Evolutionary conservation across 2,329 filamentous ascomycete species (phyloP), one percentile per base, ranked within the genome.

Genomic region (Shiraia bambusicola): DNA sequence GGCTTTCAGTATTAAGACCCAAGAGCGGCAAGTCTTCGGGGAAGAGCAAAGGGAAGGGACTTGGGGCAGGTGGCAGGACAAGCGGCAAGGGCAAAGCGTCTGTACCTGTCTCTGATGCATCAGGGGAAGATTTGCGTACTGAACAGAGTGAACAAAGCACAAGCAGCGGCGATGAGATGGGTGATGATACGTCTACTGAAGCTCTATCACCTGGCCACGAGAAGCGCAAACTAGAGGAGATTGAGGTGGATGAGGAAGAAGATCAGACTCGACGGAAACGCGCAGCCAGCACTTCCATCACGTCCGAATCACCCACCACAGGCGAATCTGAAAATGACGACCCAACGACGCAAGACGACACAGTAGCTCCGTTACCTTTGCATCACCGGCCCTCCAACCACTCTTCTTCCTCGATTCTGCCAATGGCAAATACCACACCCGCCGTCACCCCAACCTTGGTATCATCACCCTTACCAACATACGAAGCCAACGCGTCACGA

Each of bases 401-500:
- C 16, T 35, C 30, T 27, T 14, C 27, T 24, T 3, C 33, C 14
- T 9, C 47, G 42, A 32, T 14, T 34, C 26, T 25, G 4, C 39
- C 48, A 35, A 13, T 45, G 2, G 17, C 40, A 14, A 34, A 48
- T 17, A 41, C 42, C 7, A 54, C 54, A 28, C 37, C 52, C 5
- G 34, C 27, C 7, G 33, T 60, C 6, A 28, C 51, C 5, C 48
- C 58, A 7, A 47, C 57, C 3, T 40, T 67, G 1, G 43, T 67
- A 19, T 61, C 63, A 1, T 65, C 61, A 4, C 59, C 65, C 0
- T 45, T 68, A 7, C 65, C 66, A 10, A 63, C 64, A 6, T 65
- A 63, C 42, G 49, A 58, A 28, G 37, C 70, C 2, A 69, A 74
- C 25, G 82, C 80, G 0, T 78, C 81, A 0, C 75, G 81, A 44